Evolutionary conservation across 2,329 filamentous ascomycete genomes (phyloP), one percentile per base, ranked within the genome.

Genomic region (Graphiopsis chlorocephala): DNA sequence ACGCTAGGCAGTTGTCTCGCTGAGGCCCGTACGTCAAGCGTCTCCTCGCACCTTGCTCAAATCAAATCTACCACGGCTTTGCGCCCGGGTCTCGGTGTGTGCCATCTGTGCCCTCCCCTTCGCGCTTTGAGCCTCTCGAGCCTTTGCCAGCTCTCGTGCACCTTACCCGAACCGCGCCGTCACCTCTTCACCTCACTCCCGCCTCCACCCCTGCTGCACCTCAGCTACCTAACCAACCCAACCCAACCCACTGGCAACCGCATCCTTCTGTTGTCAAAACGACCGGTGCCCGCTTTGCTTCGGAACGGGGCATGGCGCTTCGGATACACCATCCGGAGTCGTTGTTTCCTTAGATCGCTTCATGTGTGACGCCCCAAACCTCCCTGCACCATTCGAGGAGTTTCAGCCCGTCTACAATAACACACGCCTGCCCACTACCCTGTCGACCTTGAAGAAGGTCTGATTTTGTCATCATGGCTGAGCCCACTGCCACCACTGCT

Each of bases 401-500:
- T 62, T 62, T 62, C 60, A 62, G 48, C 48, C 55, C 60, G 48
- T 20, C 48, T 45, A 28, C 23, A 45, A 29, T 28, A 53, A 33
- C 33, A 62, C n/a, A 15, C 31, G 33, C 33, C 15, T n/a, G 26
- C 33, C 60, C 60, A 50, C 60, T 62, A 31, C 60, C 60, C 15
- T 45, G 33, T 20, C 42, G 17, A 20, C 58, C 42, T 15, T 38
- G 58, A 25, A 42, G 35, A 42, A 48, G 26, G 28, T 52, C 29
- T 17, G 47, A 15, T 55, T 29, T 23, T 50, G 23, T 45, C 60
- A 62, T 26, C 60, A 62, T 64, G 62, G 56, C 56, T 15, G 62
- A 64, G 33, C 35, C 61, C 35, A 52, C 61, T 57, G 74, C 83
- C 86, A 73, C 86, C 86, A 67, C 48, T 45, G 85, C 90, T 72